Evolutionary conservation across 768 basidiomycete genomes (phyloP).

Genomic region (Lenzites betulinus): DNA sequence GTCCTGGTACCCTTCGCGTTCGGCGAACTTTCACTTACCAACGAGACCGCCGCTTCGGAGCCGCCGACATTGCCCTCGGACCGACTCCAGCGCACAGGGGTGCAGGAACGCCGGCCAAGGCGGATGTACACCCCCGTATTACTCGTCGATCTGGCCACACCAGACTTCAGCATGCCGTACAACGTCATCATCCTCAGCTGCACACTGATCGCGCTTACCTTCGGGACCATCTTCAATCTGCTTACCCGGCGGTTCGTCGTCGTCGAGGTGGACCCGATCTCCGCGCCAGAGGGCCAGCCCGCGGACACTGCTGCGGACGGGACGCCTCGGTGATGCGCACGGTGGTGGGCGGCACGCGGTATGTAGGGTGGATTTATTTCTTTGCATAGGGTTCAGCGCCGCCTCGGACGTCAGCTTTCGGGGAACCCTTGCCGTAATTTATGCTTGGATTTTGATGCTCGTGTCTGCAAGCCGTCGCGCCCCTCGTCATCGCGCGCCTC

Average conservation of each 20-base stretch:
- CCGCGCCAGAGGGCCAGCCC: background rate
- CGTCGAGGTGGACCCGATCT: conserved; percentile 31
- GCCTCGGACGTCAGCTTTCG: background rate
- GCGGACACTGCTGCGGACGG: background rate
- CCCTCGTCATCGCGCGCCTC: background rate
- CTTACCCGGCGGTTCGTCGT: conserved; percentile 83
- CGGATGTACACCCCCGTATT: conserved; percentile 80
- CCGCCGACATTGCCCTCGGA: background rate
- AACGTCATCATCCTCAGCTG: conserved; percentile 98
- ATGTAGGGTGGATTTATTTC: background rate
- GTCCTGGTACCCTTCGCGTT: conserved; percentile 55
- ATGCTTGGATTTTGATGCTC: conserved; percentile 2
- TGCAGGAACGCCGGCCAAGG: conserved; percentile 18
- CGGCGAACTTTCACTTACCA: background rate
- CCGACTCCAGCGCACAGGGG: background rate
- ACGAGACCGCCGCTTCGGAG: background rate
- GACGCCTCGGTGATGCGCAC: background rate
- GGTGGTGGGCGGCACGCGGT: background rate
- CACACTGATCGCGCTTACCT: conserved; percentile 88
- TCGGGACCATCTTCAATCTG: conserved; percentile 89
- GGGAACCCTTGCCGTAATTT: background rate
- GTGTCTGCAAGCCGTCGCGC: background rate
- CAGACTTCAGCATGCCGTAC: conserved; percentile 99
- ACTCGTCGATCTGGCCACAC: conserved; percentile 93
- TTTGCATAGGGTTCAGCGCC: background rate